These are phyloP conservation scores for Trichoderma pleuroti DNA, from an alignment of 2,329 filamentous ascomycete species.

Conservation along the genomic window DNA sequence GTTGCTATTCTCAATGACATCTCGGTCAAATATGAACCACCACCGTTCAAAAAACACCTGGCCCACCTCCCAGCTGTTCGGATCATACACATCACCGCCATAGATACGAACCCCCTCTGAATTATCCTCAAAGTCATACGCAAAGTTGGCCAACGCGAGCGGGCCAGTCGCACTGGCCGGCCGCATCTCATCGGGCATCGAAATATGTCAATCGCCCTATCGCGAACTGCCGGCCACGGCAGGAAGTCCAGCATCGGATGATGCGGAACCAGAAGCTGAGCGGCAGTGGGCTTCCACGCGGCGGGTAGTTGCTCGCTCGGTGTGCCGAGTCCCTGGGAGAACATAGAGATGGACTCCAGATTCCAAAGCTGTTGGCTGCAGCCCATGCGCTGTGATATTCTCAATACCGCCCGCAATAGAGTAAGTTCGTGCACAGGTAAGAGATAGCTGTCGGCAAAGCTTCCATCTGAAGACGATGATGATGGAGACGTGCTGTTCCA, in stretches of 20 bases:
- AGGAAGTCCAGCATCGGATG: slow-evolving; percentile 56
- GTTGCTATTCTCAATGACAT: slow-evolving; percentile 53
- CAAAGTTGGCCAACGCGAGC: slow-evolving; percentile 48
- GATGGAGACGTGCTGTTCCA: slow-evolving; percentile 23
- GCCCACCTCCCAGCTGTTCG: slow-evolving; percentile 54
- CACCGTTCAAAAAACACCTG: slow-evolving; percentile 56
- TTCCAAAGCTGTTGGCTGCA: slow-evolving; percentile 43
- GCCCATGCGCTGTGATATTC: slow-evolving; percentile 47
- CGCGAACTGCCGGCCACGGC: slow-evolving; percentile 54
- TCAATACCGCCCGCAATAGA: slow-evolving; percentile 45
- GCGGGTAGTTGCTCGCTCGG: slow-evolving; percentile 40
- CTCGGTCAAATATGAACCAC: slow-evolving; percentile 56
- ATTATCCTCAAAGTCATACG: slow-evolving; percentile 55
- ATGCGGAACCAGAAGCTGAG: slow-evolving; percentile 49
- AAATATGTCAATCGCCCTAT: slow-evolving; percentile 52
- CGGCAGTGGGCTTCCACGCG: slow-evolving; percentile 49
- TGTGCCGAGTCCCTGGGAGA: slow-evolving; percentile 34
- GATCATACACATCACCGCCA: slow-evolving; percentile 47
- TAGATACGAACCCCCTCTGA: slow-evolving; percentile 51
- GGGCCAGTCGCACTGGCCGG: slow-evolving; percentile 45
- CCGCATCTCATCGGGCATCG: slow-evolving; percentile 45
- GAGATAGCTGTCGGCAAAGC: slow-evolving; percentile 45
- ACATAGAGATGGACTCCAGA: slow-evolving; percentile 45
- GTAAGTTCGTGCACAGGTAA: slow-evolving; percentile 48
- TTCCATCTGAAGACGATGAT: slow-evolving; percentile 24